Percentiles rank a stretch among this genome's conserved stretches.
These are phyloP conservation scores for Gynochthodes officinalis DNA, from an alignment of 257 asterid species.

Conservation along the genomic window DNA sequence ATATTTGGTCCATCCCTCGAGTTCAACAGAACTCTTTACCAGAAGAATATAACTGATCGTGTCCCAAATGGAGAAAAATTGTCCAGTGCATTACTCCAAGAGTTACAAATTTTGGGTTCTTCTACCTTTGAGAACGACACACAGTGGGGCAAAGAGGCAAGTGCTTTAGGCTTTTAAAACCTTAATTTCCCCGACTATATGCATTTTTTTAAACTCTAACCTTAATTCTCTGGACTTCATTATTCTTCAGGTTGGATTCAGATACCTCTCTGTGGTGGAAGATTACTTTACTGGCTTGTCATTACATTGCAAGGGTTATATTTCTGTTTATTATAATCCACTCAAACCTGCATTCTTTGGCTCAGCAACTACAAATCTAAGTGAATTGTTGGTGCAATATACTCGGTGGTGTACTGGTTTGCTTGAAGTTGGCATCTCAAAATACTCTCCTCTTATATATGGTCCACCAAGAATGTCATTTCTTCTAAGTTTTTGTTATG, in stretches of 20 bases:
- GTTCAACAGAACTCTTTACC: slow-evolving; percentile 36
- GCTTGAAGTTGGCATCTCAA: slow-evolving; percentile 21
- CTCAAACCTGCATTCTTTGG: slow-evolving; percentile 34
- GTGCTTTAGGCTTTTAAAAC: background rate
- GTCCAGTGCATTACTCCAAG: slow-evolving; percentile 21
- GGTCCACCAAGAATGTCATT: slow-evolving; percentile 19
- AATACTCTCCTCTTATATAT: slow-evolving; percentile 25
- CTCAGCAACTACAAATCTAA: slow-evolving; percentile 26
- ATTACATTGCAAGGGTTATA: slow-evolving; percentile 33
- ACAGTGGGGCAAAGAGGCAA: slow-evolving; percentile 61
- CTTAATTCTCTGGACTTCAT: background rate
- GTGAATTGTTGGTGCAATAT: slow-evolving; percentile 22
- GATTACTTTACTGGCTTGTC: slow-evolving; percentile 33
- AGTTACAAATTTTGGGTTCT: slow-evolving; percentile 42
- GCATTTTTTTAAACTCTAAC: background rate
- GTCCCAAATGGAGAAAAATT: background rate
- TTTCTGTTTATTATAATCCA: slow-evolving; percentile 25
- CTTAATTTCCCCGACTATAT: background rate
- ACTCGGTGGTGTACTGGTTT: slow-evolving; percentile 34
- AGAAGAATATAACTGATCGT: slow-evolving; percentile 14
- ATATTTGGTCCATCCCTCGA: slow-evolving; percentile 55
- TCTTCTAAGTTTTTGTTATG: slow-evolving; percentile 23
- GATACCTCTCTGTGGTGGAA: slow-evolving; percentile 33
- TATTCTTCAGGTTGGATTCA: slow-evolving; percentile 30
- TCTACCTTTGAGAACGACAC: slow-evolving; percentile 44